Base-by-base conservation (phyloP, 441 rosid genomes). In the Macaranga tanarius region DNA sequence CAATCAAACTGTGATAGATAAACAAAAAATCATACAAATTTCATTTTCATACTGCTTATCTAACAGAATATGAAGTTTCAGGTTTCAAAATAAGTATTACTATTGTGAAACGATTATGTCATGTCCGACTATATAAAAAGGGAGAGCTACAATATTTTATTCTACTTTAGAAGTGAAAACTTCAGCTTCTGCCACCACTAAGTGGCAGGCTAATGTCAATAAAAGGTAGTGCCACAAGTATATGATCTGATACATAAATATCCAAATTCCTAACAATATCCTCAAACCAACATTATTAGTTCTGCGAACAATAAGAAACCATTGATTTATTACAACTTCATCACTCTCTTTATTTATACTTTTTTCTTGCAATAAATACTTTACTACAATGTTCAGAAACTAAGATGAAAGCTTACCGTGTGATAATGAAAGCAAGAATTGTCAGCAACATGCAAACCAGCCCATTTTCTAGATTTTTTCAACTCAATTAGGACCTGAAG, bases 391-490 rank as follows among this genome's bases (percentile, higher is more conserved):
- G 59, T 56, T 80, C 17, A 64, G 45, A 63, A 17, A 42, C 68
- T 67, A 68, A 70, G 48, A 69, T 31, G 62, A 72, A 58, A 54
- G 71, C 93, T 87, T 81, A 95, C 99, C 67, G 83, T 79, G 76
- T 88, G 92, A 76, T 91, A 95, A 80, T 95, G 97, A 81, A 92
- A 95, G 84, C 93, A 92, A 70, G 97, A 95, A 82, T 84, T 89
- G 79, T 95, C 98, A 26, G 98, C 95, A 67, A 90, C 86, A 75
- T 91, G 95, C 62, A 90, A 83, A 61, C 82, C 86, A 56, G 95
- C 92, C 99, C 99, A 92, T 42, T 70, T 83, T 84, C 82, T 86
- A 56, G 93, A 87, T 75, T 80, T 86, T 78, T 83, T 78, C 85
- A 92, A 80, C 77, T 95, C 95, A 55, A 78, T 67, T 22, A 86